These are phyloP conservation scores for Heliosperma pusillum DNA, from an alignment of 148 eudicot genomes.

Conservation along the genomic window DNA sequence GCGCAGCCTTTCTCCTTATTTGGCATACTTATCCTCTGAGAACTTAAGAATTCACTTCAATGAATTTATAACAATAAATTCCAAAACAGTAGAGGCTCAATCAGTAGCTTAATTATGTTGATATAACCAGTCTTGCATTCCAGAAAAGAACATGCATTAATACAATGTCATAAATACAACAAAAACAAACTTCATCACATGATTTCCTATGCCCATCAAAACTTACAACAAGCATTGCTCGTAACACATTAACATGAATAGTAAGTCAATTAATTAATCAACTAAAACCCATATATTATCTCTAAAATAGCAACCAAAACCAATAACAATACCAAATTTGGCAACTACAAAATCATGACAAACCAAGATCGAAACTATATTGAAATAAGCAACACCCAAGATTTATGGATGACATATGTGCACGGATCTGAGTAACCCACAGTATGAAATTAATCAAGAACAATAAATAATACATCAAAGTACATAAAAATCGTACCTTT, in stretches of 20 bases:
- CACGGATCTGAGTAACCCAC: constrained; percentile 21
- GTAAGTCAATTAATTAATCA: neutral
- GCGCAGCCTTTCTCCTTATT: no score
- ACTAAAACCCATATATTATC: constrained; percentile 4
- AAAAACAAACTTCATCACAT: neutral
- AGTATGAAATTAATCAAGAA: constrained; percentile 1
- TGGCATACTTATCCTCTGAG: neutral
- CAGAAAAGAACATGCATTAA: constrained; percentile 24
- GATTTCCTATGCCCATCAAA: neutral
- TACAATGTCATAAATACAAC: constrained; percentile 11
- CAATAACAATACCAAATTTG: neutral
- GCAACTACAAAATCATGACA: neutral
- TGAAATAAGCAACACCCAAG: constrained; percentile 7
- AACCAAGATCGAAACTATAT: constrained; percentile 2
- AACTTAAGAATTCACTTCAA: neutral
- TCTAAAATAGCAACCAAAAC: constrained; percentile 3
- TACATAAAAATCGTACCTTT: neutral
- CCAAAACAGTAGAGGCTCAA: constrained; percentile 2
- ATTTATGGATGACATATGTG: constrained; percentile 3
- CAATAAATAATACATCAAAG: neutral
- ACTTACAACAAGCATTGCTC: constrained; percentile 6
- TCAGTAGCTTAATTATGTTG: neutral
- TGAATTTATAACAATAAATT: constrained; percentile 3
- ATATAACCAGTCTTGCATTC: constrained; percentile 1
- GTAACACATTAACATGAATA: neutral